Evolutionary conservation across 2,329 filamentous ascomycete species (phyloP), one percentile per base, ranked within the genome.

Genomic region (Colletotrichum horii): DNA sequence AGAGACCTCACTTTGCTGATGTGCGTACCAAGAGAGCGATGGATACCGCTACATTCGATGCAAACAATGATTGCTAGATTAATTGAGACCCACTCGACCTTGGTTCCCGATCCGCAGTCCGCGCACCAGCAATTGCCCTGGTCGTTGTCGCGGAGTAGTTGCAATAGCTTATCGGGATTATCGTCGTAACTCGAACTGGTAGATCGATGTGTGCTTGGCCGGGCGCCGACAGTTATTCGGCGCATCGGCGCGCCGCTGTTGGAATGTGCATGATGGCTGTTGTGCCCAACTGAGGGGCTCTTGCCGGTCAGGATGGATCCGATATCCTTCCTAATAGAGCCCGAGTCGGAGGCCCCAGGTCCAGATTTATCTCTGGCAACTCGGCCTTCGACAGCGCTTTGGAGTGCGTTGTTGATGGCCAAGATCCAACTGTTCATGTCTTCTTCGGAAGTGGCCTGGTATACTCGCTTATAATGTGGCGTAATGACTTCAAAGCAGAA

Each of bases 401-500:
- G 97, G 52, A 98, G 87, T 12, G 97, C 97, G 81, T 98, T 99
- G 84, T 99, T 99, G 86, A 99, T 97, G 24, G 97, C 94, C 26
- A 91, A 90, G 79, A 99, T 99, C 97, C 97, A 99, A 79, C 93
- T 96, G 82, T 94, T 96, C 95, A 99, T 98, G 80, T 99, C 97
- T 52, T 99, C 97, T 84, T 98, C 97, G 0, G 96, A 98, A 2
- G 96, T 98, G 55, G 96, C 97, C 86, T 99, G 97, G 84, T 98
- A 99, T 19, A 98, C 96, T 71, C 97, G 93, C 80, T 97, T 98
- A 84, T 94, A 98, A 66, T 97, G 95, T 11, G 97, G 97, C 1
- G 97, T 99, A 75, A 99, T 98, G 67, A 99, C 95, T 85, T 99
- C 97, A 80, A 99, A 99, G 85, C 96, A 98, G 84, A 99, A 99